phyloP scores from a whole-genome alignment of 2,329 filamentous ascomycete genomes.

The Paracorniculantispora psalliotae region DNA sequence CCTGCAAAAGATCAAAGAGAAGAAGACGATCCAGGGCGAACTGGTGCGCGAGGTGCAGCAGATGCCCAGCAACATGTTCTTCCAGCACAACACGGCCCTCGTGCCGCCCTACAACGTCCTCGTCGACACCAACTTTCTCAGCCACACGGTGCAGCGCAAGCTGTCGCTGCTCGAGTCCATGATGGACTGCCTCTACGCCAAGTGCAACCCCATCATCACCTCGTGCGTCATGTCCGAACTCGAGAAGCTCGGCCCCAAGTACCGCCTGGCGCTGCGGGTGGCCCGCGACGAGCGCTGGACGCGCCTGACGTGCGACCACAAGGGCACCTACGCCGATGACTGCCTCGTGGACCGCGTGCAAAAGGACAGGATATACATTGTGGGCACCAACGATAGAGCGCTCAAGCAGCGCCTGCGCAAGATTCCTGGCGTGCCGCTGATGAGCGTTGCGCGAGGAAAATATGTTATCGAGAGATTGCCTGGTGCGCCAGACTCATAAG shows the following conservation, averaged over 20 bases:
- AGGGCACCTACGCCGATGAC: conserved; percentile 77
- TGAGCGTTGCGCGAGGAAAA: conserved; percentile 82
- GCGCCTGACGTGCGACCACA: conserved; percentile 82
- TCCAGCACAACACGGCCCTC: conserved; percentile 80
- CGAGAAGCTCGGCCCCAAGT: conserved; percentile 85
- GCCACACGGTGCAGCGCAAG: conserved; percentile 86
- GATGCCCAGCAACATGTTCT: conserved; percentile 80
- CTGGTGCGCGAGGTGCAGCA: conserved; percentile 76
- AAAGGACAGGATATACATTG: conserved; percentile 73
- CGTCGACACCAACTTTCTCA: conserved; percentile 86
- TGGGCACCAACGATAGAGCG: conserved; percentile 73
- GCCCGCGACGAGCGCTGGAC: conserved; percentile 88
- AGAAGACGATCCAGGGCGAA: conserved; percentile 52
- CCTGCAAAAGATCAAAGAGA: conserved; percentile 28
- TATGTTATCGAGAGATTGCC: conserved; percentile 92
- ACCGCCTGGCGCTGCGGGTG: conserved; percentile 77
- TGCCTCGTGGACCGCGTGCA: conserved; percentile 72
- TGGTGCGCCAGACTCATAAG: conserved; percentile 62
- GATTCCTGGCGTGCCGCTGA: conserved; percentile 59
- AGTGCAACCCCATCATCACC: conserved; percentile 84
- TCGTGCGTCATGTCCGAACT: conserved; percentile 73
- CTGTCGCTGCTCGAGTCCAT: conserved; percentile 80
- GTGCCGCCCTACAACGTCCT: conserved; percentile 77
- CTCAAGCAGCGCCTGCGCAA: conserved; percentile 81
- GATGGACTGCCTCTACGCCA: conserved; percentile 92